Base-by-base conservation (phyloP, 1,139 yeast genomes). In the Petasospora fabianii region DNA sequence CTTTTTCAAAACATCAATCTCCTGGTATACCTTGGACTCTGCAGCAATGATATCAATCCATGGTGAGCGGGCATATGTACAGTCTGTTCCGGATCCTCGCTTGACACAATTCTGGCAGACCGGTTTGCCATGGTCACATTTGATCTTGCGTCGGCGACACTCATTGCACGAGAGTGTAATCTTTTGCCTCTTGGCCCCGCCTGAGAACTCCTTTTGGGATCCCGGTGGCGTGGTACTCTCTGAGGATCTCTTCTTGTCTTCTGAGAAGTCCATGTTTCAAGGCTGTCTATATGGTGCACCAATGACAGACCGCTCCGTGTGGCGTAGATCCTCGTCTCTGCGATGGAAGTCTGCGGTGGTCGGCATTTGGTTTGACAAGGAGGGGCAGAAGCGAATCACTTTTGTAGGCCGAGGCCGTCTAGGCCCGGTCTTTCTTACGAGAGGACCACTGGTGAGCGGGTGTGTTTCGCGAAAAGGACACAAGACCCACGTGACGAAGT, bases 51-150 rank as follows among this genome's bases (percentile, higher is more conserved):
- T 47, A n/a, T 47, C 44, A 8, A 51, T 47, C 54, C 54, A 51
- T 10, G 55, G 55, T 3, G 52, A 45, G 8, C 44, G 42, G 11
- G 53, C 47, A 33, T 51, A 51, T 1, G 42, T 34, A 27, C 55
- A 53, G 3, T 33, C 32, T 4, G 30, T 39, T 10, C 39, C 41
- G 6, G 49, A 33, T 10, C 67, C 68, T 5, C 71, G 62, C 32
- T 63, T 68, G 13, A 59, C 32, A 55, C 84, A 77, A 54, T 75
- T 76, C 22, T 62, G 60, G 56, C 84, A 77, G 13, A 51, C 47
- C 1, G 84, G 84, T 49, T 72, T 74, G 0, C 64, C 60, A 49
- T 78, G 79, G 54, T 76, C 82, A 54, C 84, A 77, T 43, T 77
- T 78, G 32, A 70, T 71, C 54, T 72, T 72, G 35, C 75, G 58